Percentiles rank a stretch among this genome's conserved stretches.
These are phyloP conservation scores for Ogataea pilisensis DNA, from an alignment of 805 yeast genomes.

Conservation along the genomic window DNA sequence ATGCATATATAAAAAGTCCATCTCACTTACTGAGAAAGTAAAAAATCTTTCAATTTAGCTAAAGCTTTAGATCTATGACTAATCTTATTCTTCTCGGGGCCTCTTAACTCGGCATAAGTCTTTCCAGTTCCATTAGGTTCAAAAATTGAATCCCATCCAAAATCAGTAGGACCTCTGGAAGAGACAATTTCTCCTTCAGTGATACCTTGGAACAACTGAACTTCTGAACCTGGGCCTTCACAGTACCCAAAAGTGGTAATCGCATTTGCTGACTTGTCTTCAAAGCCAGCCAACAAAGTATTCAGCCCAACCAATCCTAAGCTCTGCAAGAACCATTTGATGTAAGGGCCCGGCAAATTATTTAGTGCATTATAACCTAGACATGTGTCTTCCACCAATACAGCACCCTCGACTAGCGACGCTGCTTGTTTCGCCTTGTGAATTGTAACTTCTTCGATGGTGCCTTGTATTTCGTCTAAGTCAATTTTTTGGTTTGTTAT, in stretches of 20 bases:
- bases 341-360: conserved; percentile 79
- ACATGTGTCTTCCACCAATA: conserved; percentile 93
- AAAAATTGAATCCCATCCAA: conserved; percentile 95
- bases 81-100: conserved; percentile 67
- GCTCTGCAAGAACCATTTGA: conserved; percentile 82
- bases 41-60: conserved; percentile 58
- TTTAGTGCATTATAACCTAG: conserved; percentile 75
- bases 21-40: conserved; percentile 26
- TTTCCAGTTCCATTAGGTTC: conserved; percentile 69
- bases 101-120: conserved; percentile 89
- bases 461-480: conserved; percentile 87
- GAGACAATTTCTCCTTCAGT: conserved; percentile 80
- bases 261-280: conserved; percentile 81
- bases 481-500: conserved; percentile 69
- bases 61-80: conserved; percentile 89
- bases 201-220: conserved; percentile 77
- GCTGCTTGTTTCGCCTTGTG: conserved; percentile 81
- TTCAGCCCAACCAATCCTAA: conserved; percentile 76
- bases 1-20: too few species aligned
- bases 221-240: conserved; percentile 71
- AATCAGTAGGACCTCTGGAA: conserved; percentile 69
- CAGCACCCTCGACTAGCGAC: conserved; percentile 62
- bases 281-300: conserved; percentile 74
- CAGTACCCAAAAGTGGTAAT: conserved; percentile 91
- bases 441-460: conserved; percentile 73